phyloP scores from a whole-genome alignment of 345 rosid species.

The Brassica rapa region DNA sequence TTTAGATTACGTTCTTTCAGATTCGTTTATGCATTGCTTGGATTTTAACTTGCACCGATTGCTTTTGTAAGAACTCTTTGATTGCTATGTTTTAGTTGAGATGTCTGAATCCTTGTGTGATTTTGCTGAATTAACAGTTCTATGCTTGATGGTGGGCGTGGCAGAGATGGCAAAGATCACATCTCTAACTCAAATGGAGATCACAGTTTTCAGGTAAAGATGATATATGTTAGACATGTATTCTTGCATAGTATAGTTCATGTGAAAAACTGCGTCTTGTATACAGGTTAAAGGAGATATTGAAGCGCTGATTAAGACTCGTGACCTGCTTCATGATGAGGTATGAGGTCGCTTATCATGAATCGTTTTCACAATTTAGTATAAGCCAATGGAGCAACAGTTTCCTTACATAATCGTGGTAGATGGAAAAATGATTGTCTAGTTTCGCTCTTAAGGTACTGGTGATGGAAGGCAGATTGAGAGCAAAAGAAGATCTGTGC shows the following conservation, averaged over 20 bases:
- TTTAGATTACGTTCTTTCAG: background rate
- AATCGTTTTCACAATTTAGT: background rate
- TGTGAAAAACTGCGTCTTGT: slow-evolving; percentile 1
- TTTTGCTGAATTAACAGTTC: slow-evolving; percentile 48
- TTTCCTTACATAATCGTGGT: background rate
- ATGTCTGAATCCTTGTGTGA: background rate
- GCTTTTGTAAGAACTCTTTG: background rate
- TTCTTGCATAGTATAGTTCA: slow-evolving; percentile 6
- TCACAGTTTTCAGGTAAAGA: slow-evolving; percentile 54
- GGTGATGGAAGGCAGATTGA: slow-evolving; percentile 52
- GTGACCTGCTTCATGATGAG: slow-evolving; percentile 62
- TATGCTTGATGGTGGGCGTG: slow-evolving; percentile 41
- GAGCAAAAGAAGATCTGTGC: slow-evolving; percentile 50
- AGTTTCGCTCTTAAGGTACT: slow-evolving; percentile 49
- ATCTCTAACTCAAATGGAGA: slow-evolving; percentile 57
- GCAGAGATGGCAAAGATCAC: slow-evolving; percentile 51
- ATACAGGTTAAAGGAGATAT: slow-evolving; percentile 62
- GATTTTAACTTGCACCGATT: background rate
- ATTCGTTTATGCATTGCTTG: background rate
- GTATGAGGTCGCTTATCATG: slow-evolving; percentile 42
- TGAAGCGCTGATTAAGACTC: slow-evolving; percentile 51
- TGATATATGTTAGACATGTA: background rate
- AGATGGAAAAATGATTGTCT: slow-evolving; percentile 7
- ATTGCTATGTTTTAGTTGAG: slow-evolving; percentile 6
- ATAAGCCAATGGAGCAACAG: background rate